phyloP scores from a whole-genome alignment of 2,329 filamentous ascomycete genomes.

The Hypocrella siamensis region DNA sequence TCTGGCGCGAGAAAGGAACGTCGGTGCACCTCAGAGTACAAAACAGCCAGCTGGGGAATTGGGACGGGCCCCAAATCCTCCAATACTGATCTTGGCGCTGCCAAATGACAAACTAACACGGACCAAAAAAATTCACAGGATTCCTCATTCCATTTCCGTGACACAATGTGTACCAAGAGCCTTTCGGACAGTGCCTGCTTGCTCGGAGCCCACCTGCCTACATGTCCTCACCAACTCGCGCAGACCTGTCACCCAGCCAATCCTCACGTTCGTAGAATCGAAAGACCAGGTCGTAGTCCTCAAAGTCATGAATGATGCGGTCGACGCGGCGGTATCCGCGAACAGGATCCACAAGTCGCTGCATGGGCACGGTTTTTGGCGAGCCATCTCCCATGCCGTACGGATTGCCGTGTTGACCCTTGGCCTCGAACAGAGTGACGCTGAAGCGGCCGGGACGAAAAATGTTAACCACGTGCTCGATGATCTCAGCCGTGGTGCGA shows the following conservation, averaged over 20 bases:
- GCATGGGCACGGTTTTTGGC: conserved; percentile 18
- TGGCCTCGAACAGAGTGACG: conserved; percentile 90
- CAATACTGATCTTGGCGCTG: too few relatives aligned
- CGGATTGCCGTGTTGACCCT: conserved; percentile 33
- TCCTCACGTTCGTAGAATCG: conserved; percentile 88
- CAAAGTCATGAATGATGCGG: conserved; percentile 90
- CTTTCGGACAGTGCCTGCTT: too few relatives aligned
- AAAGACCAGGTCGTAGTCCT: conserved; percentile 94
- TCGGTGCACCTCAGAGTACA: too few relatives aligned
- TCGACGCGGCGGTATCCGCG: conserved; percentile 80
- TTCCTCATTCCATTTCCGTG: neutral
- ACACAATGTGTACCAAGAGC: neutral
- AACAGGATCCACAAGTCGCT: conserved; percentile 57
- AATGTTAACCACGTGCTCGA: conserved; percentile 86
- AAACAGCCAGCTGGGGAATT: too few relatives aligned
- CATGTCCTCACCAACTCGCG: conserved; percentile 36
- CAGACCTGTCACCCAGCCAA: conserved; percentile 41
- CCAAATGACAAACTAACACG: too few relatives aligned
- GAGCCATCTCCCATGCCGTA: conserved; percentile 26
- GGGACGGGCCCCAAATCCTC: too few relatives aligned
- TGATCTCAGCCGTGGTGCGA: conserved; percentile 75
- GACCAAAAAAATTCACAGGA: neutral
- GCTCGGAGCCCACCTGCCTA: neutral
- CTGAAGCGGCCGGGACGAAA: conserved; percentile 98
- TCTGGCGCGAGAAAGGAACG: too few relatives aligned